phyloP scores from a whole-genome alignment of 257 asterid genomes.

The Coffea eugenioides region DNA sequence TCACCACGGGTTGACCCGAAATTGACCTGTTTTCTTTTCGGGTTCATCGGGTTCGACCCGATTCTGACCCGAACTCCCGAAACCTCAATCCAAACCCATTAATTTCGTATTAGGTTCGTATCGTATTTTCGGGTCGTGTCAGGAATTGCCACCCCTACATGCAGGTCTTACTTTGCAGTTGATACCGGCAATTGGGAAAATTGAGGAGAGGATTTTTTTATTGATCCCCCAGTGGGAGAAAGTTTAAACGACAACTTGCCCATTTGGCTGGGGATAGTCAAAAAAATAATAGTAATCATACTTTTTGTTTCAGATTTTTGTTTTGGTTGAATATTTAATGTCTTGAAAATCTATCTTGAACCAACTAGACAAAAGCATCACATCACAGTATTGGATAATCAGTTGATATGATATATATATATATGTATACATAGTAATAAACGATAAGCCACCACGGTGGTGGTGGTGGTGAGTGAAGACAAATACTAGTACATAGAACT shows the following conservation, averaged over 20 bases:
- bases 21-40: no score
- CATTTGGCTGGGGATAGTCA: no score
- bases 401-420: not conserved
- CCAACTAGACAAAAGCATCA: not conserved
- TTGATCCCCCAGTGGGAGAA: not conserved
- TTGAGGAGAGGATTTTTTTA: not conserved
- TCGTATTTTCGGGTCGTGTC: no score
- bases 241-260: not conserved
- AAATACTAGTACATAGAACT: no score
- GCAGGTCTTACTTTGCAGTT: not conserved
- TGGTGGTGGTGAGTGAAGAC: not conserved
- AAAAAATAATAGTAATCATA: not conserved
- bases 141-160: no score
- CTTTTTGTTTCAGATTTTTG: not conserved
- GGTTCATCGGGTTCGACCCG: no score
- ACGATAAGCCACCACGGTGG: no score
- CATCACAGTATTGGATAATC: not conserved
- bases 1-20: no score
- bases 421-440: no score
- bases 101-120: no score
- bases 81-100: no score
- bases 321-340: not conserved
- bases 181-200: not conserved
- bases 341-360: not conserved
- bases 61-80: no score